Evolutionary conservation across 2,329 filamentous ascomycete species (phyloP).

Genomic region (Fusarium sp.): DNA sequence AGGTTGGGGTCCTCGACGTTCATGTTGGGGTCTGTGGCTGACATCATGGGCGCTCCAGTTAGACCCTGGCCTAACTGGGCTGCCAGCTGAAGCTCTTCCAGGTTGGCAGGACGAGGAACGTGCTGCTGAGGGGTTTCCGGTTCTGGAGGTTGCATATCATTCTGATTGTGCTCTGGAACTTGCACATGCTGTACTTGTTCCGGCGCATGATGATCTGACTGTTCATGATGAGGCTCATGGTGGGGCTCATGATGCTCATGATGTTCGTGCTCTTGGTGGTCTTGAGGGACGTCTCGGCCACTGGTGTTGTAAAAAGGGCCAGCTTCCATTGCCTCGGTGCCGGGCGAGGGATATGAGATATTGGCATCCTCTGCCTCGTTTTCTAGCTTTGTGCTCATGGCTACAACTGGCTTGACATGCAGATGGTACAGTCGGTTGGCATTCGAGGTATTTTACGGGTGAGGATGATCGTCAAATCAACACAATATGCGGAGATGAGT

Average conservation of each 20-base stretch:
- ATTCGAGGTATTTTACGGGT: constrained; percentile 12
- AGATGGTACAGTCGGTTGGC: not conserved
- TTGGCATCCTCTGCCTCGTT: constrained; percentile 48
- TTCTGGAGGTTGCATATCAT: constrained; percentile 45
- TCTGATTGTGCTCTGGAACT: constrained; percentile 45
- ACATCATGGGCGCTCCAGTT: constrained; percentile 58
- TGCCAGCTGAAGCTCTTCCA: constrained; percentile 66
- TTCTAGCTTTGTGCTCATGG: constrained; percentile 50
- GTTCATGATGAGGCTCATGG: constrained; percentile 34
- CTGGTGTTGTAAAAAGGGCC: constrained; percentile 56
- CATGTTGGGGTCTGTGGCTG: constrained; percentile 57
- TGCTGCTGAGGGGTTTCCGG: constrained; percentile 54
- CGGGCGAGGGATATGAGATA: constrained; percentile 58
- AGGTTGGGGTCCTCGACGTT: constrained; percentile 55
- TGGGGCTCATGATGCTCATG: constrained; percentile 39
- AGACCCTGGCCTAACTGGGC: constrained; percentile 66
- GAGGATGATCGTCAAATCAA: constrained; percentile 21
- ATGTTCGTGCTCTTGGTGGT: constrained; percentile 44
- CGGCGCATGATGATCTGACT: constrained; percentile 42
- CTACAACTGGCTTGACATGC: constrained; percentile 3
- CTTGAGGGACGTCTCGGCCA: constrained; percentile 46
- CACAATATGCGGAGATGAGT: constrained; percentile 2
- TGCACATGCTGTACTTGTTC: constrained; percentile 43
- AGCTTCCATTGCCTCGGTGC: constrained; percentile 54
- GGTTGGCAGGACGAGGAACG: constrained; percentile 54